phyloP scores from a whole-genome alignment of 495 filamentous ascomycete genomes.

The Friedmanniomyces endolithicus region DNA sequence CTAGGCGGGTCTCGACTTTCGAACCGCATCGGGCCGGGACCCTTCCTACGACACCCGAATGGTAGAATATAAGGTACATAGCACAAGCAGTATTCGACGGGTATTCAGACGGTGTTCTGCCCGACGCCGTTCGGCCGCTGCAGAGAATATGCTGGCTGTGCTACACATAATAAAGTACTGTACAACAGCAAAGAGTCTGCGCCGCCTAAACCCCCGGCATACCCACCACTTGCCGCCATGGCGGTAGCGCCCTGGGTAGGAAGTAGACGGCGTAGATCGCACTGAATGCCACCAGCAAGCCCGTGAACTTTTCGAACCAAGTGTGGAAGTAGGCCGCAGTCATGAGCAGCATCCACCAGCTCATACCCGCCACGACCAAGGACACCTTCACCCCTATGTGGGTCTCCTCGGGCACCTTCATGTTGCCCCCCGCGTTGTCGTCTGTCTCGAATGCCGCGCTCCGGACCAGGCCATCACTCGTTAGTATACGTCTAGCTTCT shows the following conservation, averaged over 20 bases:
- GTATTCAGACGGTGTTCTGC: no score
- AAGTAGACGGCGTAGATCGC: slow-evolving; percentile 65
- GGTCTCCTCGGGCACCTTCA: slow-evolving; percentile 13
- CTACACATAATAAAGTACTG: neutral
- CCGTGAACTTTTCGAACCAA: slow-evolving; percentile 91
- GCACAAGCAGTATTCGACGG: no score
- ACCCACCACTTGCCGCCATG: slow-evolving; percentile 54
- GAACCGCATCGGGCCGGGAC: neutral
- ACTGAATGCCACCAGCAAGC: slow-evolving; percentile 53
- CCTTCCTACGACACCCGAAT: neutral
- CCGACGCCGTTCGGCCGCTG: no score
- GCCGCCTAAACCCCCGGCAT: slow-evolving; percentile 54
- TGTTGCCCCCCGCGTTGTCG: slow-evolving; percentile 30
- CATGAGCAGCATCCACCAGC: slow-evolving; percentile 95
- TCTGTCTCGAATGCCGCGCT: slow-evolving; percentile 31
- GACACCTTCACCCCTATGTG: slow-evolving; percentile 37
- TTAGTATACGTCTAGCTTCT: slow-evolving; percentile 48
- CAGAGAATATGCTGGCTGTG: neutral
- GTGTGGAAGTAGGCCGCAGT: slow-evolving; percentile 96
- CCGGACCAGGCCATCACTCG: slow-evolving; percentile 43
- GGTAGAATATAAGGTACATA: no score
- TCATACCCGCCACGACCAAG: slow-evolving; percentile 45
- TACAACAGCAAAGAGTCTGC: neutral
- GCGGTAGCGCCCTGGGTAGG: slow-evolving; percentile 53
- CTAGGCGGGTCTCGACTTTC: neutral